These are phyloP conservation scores for Besnoitia besnoiti DNA, from an alignment of 169 alveolate species.

Conservation along the genomic window DNA sequence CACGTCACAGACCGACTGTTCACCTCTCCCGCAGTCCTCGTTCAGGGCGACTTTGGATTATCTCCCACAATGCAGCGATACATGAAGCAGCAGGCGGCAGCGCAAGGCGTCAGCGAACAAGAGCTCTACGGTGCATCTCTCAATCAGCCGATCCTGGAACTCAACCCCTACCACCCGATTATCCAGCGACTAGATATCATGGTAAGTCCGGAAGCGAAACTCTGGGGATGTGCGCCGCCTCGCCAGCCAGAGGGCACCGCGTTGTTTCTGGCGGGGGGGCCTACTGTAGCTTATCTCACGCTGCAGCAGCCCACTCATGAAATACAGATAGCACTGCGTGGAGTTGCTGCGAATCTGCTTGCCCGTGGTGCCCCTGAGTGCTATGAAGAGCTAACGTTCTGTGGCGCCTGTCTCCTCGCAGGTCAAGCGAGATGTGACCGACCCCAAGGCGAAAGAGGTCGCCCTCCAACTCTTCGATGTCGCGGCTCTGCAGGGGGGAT, in stretches of 20 bases:
- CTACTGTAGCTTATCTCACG: too few species aligned
- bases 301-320: too few species aligned
- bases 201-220: too few species aligned
- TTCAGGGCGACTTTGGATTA: slow-evolving; percentile 93
- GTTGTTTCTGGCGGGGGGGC: too few species aligned
- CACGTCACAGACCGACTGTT: slow-evolving; percentile 88
- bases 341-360: too few species aligned
- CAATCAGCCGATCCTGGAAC: slow-evolving; percentile 93
- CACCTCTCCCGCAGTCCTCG: slow-evolving; percentile 92
- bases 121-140: slow-evolving; percentile 84
- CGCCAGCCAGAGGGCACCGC: too few species aligned
- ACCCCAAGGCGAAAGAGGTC: slow-evolving; percentile 35
- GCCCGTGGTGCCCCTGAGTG: background rate
- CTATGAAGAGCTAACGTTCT: background rate
- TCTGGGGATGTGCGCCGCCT: too few species aligned
- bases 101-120: slow-evolving; percentile 91
- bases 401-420: background rate
- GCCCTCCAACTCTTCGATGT: slow-evolving; percentile 50
- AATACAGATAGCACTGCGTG: too few species aligned
- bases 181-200: slow-evolving; percentile 86
- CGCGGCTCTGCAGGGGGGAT: slow-evolving; percentile 75
- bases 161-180: slow-evolving; percentile 94
- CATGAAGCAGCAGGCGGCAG: slow-evolving; percentile 95
- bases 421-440: slow-evolving; percentile 38
- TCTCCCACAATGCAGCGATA: slow-evolving; percentile 97